Percentiles rank a stretch among this genome's conserved stretches.
Conservation (phyloP, 2,329 filamentous ascomycete genomes). For the Sporothrix phasma region DNA sequence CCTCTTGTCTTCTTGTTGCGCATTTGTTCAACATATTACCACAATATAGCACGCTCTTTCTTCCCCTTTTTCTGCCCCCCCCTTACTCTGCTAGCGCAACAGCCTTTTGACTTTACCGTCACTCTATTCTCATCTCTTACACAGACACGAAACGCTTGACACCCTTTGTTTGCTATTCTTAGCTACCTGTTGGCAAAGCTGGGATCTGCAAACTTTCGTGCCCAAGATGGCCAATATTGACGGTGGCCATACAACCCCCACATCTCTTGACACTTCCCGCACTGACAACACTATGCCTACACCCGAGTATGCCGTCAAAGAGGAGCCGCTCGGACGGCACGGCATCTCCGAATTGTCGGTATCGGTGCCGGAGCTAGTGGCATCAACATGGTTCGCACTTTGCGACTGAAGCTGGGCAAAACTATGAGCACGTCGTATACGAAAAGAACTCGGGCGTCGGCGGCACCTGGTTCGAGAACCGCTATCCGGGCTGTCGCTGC, state of each 20-base stretch:
- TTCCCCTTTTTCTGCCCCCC: neutral
- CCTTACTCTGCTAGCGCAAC: neutral
- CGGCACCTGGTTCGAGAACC: slow-evolving; percentile 50
- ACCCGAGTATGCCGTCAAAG: slow-evolving; percentile 13
- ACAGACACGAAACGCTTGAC: neutral
- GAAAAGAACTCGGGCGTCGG: slow-evolving; percentile 48
- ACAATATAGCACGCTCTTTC: neutral
- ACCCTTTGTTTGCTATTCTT: neutral
- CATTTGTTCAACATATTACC: neutral
- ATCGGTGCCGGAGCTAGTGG: slow-evolving; percentile 32
- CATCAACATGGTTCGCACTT: slow-evolving; percentile 35
- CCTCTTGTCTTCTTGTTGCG: neutral
- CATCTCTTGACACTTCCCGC: neutral
- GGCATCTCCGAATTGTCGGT: slow-evolving; percentile 34
- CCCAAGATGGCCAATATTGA: neutral
- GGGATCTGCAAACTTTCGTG: no score
- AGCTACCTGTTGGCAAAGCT: neutral
- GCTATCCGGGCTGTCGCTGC: slow-evolving; percentile 47
- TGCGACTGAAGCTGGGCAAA: slow-evolving; percentile 31
- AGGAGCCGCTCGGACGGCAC: slow-evolving; percentile 21
- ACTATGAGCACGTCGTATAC: slow-evolving; percentile 40
- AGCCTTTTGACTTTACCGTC: neutral
- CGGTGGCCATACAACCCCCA: neutral
- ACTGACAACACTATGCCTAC: neutral
- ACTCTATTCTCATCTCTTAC: neutral